Evolutionary conservation across 257 asterid genomes (phyloP).

Genomic region (Prunella vulgaris): DNA sequence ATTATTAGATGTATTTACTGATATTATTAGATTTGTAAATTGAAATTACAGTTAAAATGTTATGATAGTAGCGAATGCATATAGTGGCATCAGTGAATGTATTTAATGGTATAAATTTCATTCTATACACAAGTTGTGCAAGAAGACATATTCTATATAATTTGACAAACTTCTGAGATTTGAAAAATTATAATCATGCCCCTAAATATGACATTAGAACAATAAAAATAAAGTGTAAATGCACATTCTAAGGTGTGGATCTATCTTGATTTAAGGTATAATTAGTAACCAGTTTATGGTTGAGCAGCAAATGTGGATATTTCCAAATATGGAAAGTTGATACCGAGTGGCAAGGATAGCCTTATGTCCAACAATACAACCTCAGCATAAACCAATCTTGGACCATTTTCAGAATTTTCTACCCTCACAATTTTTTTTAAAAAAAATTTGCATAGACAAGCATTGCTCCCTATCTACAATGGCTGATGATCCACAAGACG

Average conservation of each 20-base stretch:
- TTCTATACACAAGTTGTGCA: too few relatives aligned
- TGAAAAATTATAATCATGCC: too few relatives aligned
- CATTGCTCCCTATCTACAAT: not conserved
- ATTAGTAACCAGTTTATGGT: not conserved
- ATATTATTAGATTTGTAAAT: too few relatives aligned
- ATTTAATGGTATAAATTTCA: too few relatives aligned
- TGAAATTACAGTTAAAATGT: too few relatives aligned
- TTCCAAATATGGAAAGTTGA: not conserved
- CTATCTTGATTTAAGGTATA: not conserved
- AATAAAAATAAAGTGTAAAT: too few relatives aligned
- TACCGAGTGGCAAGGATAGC: conserved; percentile 33
- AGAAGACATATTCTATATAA: too few relatives aligned
- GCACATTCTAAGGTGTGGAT: not conserved
- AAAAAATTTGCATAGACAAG: not conserved
- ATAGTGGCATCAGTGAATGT: too few relatives aligned
- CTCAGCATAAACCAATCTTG: conserved; percentile 28
- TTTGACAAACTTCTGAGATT: not conserved
- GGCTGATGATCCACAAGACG: conserved; percentile 43
- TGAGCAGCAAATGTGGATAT: conserved; percentile 13
- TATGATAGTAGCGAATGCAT: too few relatives aligned
- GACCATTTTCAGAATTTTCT: not conserved
- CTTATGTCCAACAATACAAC: conserved; percentile 18
- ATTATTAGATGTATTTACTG: too few relatives aligned
- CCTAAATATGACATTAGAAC: too few relatives aligned
- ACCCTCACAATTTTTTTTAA: not conserved